These are phyloP conservation scores for Pseudopediastrum boryanum DNA, from an alignment of 139 green algal species.

Conservation along the genomic window DNA sequence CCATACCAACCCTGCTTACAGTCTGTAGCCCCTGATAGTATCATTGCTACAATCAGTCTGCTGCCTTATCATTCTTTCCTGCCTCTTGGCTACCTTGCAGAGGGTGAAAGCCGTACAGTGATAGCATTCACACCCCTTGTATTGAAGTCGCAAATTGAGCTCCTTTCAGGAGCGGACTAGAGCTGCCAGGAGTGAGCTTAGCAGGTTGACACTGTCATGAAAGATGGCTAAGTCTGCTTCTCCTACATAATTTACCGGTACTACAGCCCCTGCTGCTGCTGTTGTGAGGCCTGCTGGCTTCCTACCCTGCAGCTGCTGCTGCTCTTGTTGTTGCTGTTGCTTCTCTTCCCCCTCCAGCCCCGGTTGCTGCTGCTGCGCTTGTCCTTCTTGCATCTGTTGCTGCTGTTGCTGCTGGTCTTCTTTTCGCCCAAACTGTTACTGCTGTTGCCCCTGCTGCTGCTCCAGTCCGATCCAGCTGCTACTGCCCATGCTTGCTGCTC, in stretches of 20 bases:
- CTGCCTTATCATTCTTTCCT: neutral
- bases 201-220: neutral
- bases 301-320: no score
- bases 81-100: neutral
- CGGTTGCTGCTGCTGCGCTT: neutral
- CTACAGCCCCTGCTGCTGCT: neutral
- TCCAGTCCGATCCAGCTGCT: no score
- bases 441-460: no score
- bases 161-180: neutral
- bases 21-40: no score
- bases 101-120: neutral
- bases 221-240: neutral
- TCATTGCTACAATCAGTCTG: no score
- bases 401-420: neutral
- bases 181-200: neutral
- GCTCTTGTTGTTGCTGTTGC: no score
- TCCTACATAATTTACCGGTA: neutral
- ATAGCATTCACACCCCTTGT: neutral
- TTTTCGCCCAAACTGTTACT: no score
- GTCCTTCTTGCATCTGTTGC: neutral
- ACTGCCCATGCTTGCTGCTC: no score
- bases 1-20: no score
- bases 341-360: no score
- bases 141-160: neutral
- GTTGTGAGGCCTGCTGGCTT: neutral